These are phyloP conservation scores for Physaria fendleri DNA, from an alignment of 345 rosid genomes.

Conservation along the genomic window DNA sequence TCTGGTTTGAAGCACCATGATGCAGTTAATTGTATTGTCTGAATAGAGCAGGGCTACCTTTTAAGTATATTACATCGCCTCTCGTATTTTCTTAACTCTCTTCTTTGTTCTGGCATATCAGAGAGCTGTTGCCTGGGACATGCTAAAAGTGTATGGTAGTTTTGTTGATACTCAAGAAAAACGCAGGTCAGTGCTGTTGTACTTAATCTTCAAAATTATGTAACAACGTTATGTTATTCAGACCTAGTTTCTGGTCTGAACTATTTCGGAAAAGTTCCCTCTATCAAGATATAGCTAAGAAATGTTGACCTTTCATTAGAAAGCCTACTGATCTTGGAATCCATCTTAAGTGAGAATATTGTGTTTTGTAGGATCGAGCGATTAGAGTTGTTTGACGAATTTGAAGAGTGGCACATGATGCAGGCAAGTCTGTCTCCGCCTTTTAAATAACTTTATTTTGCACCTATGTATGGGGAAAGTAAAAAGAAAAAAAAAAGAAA, in stretches of 20 bases:
- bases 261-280: conserved; percentile 13
- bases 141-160: conserved; percentile 81
- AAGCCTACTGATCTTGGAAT: conserved; percentile 16
- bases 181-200: conserved; percentile 54
- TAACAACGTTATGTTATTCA: neutral
- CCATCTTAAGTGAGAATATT: conserved; percentile 18
- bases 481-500: neutral
- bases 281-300: conserved; percentile 17
- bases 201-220: neutral
- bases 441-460: neutral
- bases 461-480: neutral
- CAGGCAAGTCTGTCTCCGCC: conserved; percentile 57
- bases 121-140: conserved; percentile 94
- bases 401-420: conserved; percentile 99
- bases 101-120: conserved; percentile 24
- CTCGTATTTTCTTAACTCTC: neutral
- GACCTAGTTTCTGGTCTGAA: neutral
- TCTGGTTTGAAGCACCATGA: neutral
- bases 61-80: neutral
- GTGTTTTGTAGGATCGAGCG: conserved; percentile 66
- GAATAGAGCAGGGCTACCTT: neutral
- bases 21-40: conserved; percentile 8
- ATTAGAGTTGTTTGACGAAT: conserved; percentile 88
- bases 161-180: conserved; percentile 73
- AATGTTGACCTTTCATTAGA: conserved; percentile 6